Percentiles rank a stretch among this genome's conserved stretches.
Evolutionary conservation across 176 grass and related monocot genomes (phyloP).

Genomic region (Musa itinerans): DNA sequence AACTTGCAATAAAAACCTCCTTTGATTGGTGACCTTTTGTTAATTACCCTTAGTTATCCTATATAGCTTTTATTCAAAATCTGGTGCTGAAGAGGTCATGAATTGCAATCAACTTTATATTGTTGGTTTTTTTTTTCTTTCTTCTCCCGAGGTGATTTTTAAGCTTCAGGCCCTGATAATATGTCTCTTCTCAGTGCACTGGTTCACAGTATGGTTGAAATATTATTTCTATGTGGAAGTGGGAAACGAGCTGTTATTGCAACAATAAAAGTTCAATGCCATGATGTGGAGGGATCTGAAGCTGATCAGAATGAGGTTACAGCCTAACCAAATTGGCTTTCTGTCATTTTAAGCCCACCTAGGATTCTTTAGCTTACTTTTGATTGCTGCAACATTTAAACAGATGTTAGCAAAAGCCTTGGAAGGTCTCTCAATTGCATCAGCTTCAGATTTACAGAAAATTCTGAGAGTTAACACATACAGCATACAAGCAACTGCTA

Average conservation of each 20-base stretch:
- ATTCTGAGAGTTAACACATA: conserved; percentile 55
- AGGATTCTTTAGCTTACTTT: background rate
- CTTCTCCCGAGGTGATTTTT: background rate
- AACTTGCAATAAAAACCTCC: background rate
- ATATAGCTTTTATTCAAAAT: background rate
- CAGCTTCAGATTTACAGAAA: conserved; percentile 88
- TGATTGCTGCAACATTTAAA: background rate
- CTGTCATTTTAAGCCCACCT: background rate
- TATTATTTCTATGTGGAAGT: conserved; percentile 88
- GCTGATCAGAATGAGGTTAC: conserved; percentile 33
- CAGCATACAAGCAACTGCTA: conserved; percentile 58
- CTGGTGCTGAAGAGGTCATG: background rate
- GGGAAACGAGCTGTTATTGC: conserved; percentile 53
- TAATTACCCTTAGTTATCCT: background rate
- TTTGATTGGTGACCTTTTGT: background rate
- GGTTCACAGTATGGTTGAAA: conserved; percentile 95
- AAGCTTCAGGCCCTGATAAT: background rate
- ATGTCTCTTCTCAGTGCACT: conserved; percentile 61
- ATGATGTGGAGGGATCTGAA: conserved; percentile 32
- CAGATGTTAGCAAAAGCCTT: conserved; percentile 54
- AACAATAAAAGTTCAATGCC: conserved; percentile 41
- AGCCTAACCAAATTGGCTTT: background rate
- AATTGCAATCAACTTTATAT: background rate
- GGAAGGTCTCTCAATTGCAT: conserved; percentile 74
- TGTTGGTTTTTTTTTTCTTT: background rate